Percentiles rank a stretch among this genome's conserved stretches.
Evolutionary conservation across 2,329 filamentous ascomycete genomes (phyloP).

Genomic region (Diaporthe caulivora): DNA sequence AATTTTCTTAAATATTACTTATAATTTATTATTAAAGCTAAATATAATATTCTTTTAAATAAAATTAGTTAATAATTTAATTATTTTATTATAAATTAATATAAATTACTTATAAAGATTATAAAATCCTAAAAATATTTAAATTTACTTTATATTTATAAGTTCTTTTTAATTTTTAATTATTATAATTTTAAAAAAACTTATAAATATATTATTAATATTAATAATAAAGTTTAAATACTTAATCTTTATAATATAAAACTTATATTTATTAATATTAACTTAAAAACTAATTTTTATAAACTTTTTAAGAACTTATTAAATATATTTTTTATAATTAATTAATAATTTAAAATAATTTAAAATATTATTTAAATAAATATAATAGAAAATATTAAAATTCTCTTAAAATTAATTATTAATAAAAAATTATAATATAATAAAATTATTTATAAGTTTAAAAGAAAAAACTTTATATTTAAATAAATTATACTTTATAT

Average conservation of each 20-base stretch:
- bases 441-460: not conserved
- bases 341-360: not conserved
- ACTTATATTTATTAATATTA: no score
- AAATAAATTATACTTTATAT: not conserved
- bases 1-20: no score
- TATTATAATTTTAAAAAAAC: not conserved
- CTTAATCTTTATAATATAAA: conserved; percentile 19
- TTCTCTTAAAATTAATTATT: not conserved
- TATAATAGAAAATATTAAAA: not conserved
- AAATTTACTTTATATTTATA: not conserved
- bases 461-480: not conserved
- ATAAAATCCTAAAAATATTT: not conserved
- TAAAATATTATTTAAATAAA: conserved; percentile 14
- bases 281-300: not conserved
- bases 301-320: not conserved
- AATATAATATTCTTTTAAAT: not conserved
- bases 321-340: conserved; percentile 13
- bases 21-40: no score
- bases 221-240: conserved; percentile 7
- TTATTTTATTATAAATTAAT: not conserved
- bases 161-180: not conserved
- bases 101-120: not conserved
- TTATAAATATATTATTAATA: not conserved
- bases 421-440: conserved; percentile 2
- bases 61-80: not conserved